A percentile compares a stretch with the other conserved stretches of the same genome.
These are phyloP conservation scores for Zygosaccharomyces kombuchaensis DNA, from an alignment of 805 yeast genomes.

Conservation along the genomic window DNA sequence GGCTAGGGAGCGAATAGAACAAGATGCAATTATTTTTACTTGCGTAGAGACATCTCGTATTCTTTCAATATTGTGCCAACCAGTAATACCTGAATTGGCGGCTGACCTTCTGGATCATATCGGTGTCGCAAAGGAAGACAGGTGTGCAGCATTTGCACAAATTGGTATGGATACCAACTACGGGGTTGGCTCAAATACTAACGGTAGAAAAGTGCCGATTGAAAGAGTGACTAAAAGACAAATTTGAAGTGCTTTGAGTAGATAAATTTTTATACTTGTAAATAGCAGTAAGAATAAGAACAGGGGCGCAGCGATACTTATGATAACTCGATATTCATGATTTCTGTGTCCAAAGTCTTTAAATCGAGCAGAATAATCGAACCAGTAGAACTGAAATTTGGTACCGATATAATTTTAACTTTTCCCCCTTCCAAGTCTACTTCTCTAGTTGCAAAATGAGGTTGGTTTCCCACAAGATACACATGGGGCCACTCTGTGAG, in stretches of 20 bases:
- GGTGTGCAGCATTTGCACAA: constrained; percentile 43
- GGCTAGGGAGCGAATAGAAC: constrained; percentile 41
- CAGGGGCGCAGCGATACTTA: not conserved
- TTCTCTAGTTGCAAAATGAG: constrained; percentile 47
- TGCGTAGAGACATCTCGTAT: constrained; percentile 72
- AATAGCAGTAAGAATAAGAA: constrained; percentile 4
- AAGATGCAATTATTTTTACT: constrained; percentile 54
- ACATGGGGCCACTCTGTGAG: constrained; percentile 81
- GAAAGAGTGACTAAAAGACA: constrained; percentile 26
- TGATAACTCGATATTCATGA: constrained; percentile 36
- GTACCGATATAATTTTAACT: constrained; percentile 61
- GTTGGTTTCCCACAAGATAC: constrained; percentile 82
- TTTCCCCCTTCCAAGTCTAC: constrained; percentile 37
- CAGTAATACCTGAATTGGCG: constrained; percentile 69
- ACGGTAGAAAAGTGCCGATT: constrained; percentile 48
- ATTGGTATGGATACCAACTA: constrained; percentile 59
- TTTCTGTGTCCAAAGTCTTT: constrained; percentile 50
- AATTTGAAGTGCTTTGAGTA: not conserved
- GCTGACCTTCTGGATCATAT: constrained; percentile 55
- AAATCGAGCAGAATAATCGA: constrained; percentile 60
- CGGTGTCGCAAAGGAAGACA: constrained; percentile 43
- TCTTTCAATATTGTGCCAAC: constrained; percentile 58
- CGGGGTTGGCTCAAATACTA: constrained; percentile 52
- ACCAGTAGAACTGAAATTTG: constrained; percentile 64
- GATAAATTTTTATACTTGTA: constrained; percentile 2